Percentiles rank a stretch among this genome's conserved stretches.
Conservation (phyloP, 495 filamentous ascomycete species). For the Echria macrotheca region DNA sequence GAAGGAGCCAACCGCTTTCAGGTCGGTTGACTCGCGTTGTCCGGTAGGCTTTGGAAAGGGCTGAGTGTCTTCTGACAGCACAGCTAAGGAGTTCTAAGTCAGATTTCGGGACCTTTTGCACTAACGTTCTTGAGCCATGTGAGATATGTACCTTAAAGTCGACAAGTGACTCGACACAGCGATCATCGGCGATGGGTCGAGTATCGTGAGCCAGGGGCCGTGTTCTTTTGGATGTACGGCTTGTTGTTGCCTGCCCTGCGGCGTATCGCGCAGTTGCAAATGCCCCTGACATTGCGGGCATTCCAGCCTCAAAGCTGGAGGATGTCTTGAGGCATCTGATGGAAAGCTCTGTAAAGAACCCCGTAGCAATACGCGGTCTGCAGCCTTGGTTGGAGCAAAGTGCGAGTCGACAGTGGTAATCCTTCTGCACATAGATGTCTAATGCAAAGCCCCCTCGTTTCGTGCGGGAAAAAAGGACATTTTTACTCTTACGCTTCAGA, state of each 20-base stretch:
- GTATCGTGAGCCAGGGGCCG: conserved; percentile 86
- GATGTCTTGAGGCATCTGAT: conserved; percentile 69
- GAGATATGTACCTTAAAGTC: conserved; percentile 75
- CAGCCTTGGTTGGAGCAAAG: conserved; percentile 63
- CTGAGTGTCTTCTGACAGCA: no score
- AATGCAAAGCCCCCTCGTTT: conserved; percentile 51
- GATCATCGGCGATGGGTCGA: conserved; percentile 75
- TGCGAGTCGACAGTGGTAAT: conserved; percentile 74
- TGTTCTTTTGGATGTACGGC: conserved; percentile 78
- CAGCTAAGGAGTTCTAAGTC: no score
- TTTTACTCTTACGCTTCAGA: conserved; percentile 34
- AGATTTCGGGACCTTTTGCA: no score
- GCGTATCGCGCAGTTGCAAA: conserved; percentile 80
- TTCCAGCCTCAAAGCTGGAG: conserved; percentile 78
- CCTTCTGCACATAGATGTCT: conserved; percentile 72
- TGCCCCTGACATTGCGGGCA: conserved; percentile 76
- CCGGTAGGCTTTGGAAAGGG: no score
- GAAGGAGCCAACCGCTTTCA: no score
- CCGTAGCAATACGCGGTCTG: conserved; percentile 79
- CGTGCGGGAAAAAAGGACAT: no score
- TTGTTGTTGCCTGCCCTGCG: conserved; percentile 39
- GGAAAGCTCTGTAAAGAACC: conserved; percentile 80
- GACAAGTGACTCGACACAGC: conserved; percentile 80
- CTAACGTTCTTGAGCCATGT: conserved; percentile 58
- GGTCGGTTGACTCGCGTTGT: no score